Evolutionary conservation across 441 rosid species (phyloP).

Genomic region (Daphne laureola): DNA sequence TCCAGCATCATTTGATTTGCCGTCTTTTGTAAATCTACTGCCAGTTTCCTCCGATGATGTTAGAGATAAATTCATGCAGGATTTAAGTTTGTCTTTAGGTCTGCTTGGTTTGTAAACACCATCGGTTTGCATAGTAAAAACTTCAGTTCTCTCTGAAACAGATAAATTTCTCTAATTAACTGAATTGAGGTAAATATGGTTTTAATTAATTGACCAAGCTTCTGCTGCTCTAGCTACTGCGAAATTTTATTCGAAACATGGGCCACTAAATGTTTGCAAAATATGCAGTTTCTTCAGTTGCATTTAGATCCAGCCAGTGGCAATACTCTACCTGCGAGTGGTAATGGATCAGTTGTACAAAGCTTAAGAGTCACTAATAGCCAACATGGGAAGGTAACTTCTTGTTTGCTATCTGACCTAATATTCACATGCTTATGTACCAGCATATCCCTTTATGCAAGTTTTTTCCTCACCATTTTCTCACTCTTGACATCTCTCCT

Average conservation of each 20-base stretch:
- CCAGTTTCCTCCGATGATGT: not conserved
- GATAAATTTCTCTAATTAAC: too few species aligned
- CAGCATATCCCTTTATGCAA: too few species aligned
- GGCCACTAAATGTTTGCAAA: not conserved
- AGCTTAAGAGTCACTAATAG: conserved; percentile 72
- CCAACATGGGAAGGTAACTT: conserved; percentile 89
- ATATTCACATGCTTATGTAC: too few species aligned
- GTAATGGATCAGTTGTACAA: conserved; percentile 58
- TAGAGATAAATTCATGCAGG: conserved; percentile 1
- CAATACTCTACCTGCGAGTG: conserved; percentile 58
- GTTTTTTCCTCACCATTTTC: not conserved
- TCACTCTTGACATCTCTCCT: not conserved
- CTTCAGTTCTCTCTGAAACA: too few species aligned
- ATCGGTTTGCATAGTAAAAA: too few species aligned
- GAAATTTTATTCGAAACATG: too few species aligned
- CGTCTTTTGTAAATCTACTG: conserved; percentile 3
- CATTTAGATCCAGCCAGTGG: conserved; percentile 91
- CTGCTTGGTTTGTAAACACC: not conserved
- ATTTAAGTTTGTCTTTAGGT: not conserved
- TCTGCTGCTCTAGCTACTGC: too few species aligned
- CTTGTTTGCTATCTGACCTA: too few species aligned
- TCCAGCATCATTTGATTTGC: not conserved
- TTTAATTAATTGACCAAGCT: too few species aligned
- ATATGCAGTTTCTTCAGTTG: conserved; percentile 84
- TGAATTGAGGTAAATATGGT: too few species aligned